These are phyloP conservation scores for Aureobasidium sp. DNA, from an alignment of 2,329 filamentous ascomycete species.

Conservation along the genomic window DNA sequence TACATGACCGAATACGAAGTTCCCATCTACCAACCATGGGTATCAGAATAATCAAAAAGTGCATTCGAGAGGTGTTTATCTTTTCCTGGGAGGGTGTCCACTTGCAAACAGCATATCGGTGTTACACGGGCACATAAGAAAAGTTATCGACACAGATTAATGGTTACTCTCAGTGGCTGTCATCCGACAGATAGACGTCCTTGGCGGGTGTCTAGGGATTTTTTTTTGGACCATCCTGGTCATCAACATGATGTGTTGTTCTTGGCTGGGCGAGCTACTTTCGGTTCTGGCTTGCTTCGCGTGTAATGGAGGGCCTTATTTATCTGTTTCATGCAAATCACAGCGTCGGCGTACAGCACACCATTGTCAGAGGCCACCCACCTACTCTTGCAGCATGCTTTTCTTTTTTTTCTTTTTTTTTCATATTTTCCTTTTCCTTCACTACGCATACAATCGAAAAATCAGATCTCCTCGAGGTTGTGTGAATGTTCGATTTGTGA, in stretches of 20 bases:
- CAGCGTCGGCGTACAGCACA: constrained; percentile 4
- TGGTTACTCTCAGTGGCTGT: too few relatives aligned
- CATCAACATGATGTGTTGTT: not conserved
- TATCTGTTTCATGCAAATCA: not conserved
- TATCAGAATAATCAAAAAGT: not conserved
- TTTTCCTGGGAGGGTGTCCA: not conserved
- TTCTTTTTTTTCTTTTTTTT: not conserved
- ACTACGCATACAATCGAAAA: too few relatives aligned
- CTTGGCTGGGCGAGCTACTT: too few relatives aligned
- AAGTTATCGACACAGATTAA: not conserved
- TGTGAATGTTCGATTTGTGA: too few relatives aligned
- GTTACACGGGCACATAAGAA: constrained; percentile 8
- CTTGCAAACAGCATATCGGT: not conserved
- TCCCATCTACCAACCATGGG: not conserved
- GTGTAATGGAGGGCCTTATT: not conserved
- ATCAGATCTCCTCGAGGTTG: too few relatives aligned
- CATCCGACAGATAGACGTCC: too few relatives aligned
- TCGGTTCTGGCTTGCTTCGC: not conserved
- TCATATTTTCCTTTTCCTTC: too few relatives aligned
- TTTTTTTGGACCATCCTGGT: too few relatives aligned
- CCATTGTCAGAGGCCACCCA: not conserved
- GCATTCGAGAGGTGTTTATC: constrained; percentile 10
- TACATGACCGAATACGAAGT: not conserved
- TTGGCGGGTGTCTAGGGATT: too few relatives aligned
- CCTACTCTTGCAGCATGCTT: not conserved